Evolutionary conservation across 352 stramenopile genomes (phyloP).

Genomic region (Phytopythium delawarense): DNA sequence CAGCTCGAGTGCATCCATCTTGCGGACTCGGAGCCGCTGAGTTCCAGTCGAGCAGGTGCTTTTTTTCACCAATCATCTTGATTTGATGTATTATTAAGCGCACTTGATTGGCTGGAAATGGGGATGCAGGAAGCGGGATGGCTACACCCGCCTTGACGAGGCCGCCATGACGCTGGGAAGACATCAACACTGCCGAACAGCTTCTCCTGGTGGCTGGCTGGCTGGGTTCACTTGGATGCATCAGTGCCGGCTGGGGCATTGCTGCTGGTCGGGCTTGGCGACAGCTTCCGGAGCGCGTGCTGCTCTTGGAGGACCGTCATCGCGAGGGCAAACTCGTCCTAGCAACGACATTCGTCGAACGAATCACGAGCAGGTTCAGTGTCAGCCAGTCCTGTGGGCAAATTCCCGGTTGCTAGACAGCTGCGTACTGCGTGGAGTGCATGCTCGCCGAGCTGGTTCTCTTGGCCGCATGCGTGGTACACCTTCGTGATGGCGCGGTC

Average conservation of each 20-base stretch:
- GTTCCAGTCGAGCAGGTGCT: background rate
- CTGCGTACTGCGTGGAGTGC: constrained; percentile 46
- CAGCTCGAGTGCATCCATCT: constrained; percentile 7
- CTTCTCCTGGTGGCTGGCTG: background rate
- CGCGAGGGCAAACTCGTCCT: constrained; percentile 66
- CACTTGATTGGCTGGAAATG: background rate
- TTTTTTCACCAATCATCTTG: background rate
- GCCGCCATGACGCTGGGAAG: no score
- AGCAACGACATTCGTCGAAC: background rate
- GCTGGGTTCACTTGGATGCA: background rate
- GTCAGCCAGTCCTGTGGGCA: background rate
- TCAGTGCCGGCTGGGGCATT: background rate
- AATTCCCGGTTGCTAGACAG: background rate
- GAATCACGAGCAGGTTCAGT: background rate
- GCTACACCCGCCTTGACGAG: background rate
- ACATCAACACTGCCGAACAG: background rate
- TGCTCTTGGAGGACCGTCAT: constrained; percentile 64
- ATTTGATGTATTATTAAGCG: background rate
- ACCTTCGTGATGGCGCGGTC: constrained; percentile 55
- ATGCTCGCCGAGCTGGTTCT: constrained; percentile 80
- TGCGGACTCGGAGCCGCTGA: background rate
- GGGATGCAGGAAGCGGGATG: background rate
- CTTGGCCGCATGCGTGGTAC: constrained; percentile 73
- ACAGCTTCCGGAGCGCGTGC: constrained; percentile 31
- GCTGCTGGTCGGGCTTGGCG: constrained; percentile 9